A percentile compares a stretch with the other conserved stretches of the same genome.
Evolutionary conservation across 23 red algal genomes (phyloP).

Genomic region (Gracilaria caudata): DNA sequence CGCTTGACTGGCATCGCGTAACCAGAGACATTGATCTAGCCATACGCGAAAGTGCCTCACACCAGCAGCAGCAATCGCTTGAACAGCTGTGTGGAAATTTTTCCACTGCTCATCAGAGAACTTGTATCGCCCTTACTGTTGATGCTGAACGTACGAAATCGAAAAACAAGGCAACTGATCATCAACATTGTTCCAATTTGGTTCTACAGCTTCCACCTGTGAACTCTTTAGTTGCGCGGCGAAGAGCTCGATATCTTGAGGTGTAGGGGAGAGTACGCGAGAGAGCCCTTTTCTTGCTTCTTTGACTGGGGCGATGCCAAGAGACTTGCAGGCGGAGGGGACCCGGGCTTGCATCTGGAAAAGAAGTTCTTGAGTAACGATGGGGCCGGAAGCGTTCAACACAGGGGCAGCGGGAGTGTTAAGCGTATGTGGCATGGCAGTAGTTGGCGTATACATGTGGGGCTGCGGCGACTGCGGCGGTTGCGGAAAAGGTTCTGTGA

Average conservation of each 20-base stretch:
- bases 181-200: neutral
- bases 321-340: conserved; percentile 6
- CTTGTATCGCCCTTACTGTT: conserved; percentile 16
- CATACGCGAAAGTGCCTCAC: conserved; percentile 14
- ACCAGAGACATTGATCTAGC: conserved; percentile 55
- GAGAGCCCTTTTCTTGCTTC: conserved; percentile 43
- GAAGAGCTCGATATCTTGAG: conserved; percentile 9
- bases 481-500: conserved; percentile 1
- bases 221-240: neutral
- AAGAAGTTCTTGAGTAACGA: neutral
- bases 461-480: neutral
- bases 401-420: neutral
- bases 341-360: conserved; percentile 26
- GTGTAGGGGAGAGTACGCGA: conserved; percentile 13
- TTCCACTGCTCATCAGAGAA: conserved; percentile 16
- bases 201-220: neutral
- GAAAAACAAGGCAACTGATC: conserved; percentile 34
- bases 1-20: conserved; percentile 30
- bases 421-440: neutral
- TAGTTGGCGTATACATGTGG: neutral
- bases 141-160: conserved; percentile 19
- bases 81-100: conserved; percentile 15
- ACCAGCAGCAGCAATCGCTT: conserved; percentile 2
- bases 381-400: conserved; percentile 12
- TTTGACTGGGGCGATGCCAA: neutral